phyloP scores from a whole-genome alignment of 2,329 filamentous ascomycete species.

The Mollisiaceae sp. region DNA sequence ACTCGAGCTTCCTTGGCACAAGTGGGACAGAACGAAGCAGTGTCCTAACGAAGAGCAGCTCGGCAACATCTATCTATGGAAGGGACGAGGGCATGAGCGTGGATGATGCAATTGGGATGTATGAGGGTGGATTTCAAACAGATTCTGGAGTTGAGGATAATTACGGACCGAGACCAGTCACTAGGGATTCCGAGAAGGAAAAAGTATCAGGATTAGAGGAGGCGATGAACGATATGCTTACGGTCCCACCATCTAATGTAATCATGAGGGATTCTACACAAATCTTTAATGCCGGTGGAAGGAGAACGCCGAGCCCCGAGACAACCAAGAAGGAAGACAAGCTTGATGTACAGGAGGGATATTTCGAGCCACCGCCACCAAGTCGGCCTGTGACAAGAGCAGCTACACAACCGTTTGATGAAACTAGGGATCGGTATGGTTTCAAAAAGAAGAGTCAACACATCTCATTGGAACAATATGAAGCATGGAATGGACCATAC shows the following conservation, averaged over 20 bases:
- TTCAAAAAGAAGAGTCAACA: slow-evolving; percentile 89
- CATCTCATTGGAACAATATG: slow-evolving; percentile 76
- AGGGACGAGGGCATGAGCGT: slow-evolving; percentile 64
- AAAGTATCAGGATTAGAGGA: slow-evolving; percentile 32
- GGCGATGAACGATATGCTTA: slow-evolving; percentile 35
- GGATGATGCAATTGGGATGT: slow-evolving; percentile 74
- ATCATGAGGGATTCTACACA: slow-evolving; percentile 47
- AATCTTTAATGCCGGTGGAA: slow-evolving; percentile 45
- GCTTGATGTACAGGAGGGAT: slow-evolving; percentile 25
- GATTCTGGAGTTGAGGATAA: slow-evolving; percentile 53
- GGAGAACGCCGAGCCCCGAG: slow-evolving; percentile 50
- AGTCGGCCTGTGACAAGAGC: slow-evolving; percentile 28
- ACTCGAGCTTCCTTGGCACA: slow-evolving; percentile 63
- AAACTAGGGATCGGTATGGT: slow-evolving; percentile 78
- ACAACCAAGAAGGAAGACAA: slow-evolving; percentile 14
- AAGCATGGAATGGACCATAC: slow-evolving; percentile 80
- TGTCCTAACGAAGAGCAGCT: slow-evolving; percentile 79
- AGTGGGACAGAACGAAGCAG: slow-evolving; percentile 81
- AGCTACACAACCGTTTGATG: slow-evolving; percentile 29
- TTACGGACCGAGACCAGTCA: slow-evolving; percentile 30
- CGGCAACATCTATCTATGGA: slow-evolving; percentile 64
- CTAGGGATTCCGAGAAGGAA: slow-evolving; percentile 33
- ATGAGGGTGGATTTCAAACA: slow-evolving; percentile 64
- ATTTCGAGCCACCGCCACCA: slow-evolving; percentile 24
- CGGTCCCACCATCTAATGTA: slow-evolving; percentile 19